Percentiles rank a stretch among this genome's conserved stretches.
These are phyloP conservation scores for Tricholoma sp. DNA, from an alignment of 768 basidiomycete species.

Conservation along the genomic window DNA sequence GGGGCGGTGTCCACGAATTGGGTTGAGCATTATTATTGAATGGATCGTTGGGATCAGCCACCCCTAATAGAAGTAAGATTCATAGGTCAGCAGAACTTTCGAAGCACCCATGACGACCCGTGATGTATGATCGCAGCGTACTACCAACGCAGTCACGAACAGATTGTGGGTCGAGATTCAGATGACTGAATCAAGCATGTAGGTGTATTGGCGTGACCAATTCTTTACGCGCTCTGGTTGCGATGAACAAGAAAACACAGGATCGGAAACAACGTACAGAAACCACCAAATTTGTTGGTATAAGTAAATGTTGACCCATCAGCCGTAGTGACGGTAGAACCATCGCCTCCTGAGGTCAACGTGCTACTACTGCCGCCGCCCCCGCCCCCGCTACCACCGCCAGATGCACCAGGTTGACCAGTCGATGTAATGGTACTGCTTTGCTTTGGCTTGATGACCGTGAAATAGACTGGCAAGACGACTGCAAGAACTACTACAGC, in stretches of 20 bases:
- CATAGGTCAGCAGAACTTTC: slow-evolving; percentile 5
- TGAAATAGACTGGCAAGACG: slow-evolving; percentile 55
- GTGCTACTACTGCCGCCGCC: background rate
- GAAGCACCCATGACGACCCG: background rate
- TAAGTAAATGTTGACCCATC: slow-evolving; percentile 76
- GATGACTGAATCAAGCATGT: no score
- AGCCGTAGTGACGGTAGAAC: slow-evolving; percentile 55
- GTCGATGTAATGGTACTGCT: background rate
- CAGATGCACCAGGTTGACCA: background rate
- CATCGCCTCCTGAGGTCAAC: slow-evolving; percentile 56
- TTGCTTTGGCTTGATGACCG: slow-evolving; percentile 40
- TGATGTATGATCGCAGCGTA: background rate
- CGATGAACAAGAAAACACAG: background rate
- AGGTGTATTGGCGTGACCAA: no score
- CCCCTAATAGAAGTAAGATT: slow-evolving; percentile 37
- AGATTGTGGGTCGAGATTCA: background rate
- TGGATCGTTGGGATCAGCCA: slow-evolving; percentile 63
- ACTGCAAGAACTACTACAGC: slow-evolving; percentile 40
- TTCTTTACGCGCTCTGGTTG: background rate
- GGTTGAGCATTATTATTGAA: slow-evolving; percentile 71
- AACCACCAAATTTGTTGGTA: slow-evolving; percentile 70
- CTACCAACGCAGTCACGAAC: background rate
- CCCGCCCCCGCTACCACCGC: background rate
- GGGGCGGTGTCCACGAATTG: slow-evolving; percentile 76
- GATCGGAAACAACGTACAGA: slow-evolving; percentile 43